phyloP scores from a whole-genome alignment of 495 filamentous ascomycete species.

The Elaphomyces granulatus region DNA sequence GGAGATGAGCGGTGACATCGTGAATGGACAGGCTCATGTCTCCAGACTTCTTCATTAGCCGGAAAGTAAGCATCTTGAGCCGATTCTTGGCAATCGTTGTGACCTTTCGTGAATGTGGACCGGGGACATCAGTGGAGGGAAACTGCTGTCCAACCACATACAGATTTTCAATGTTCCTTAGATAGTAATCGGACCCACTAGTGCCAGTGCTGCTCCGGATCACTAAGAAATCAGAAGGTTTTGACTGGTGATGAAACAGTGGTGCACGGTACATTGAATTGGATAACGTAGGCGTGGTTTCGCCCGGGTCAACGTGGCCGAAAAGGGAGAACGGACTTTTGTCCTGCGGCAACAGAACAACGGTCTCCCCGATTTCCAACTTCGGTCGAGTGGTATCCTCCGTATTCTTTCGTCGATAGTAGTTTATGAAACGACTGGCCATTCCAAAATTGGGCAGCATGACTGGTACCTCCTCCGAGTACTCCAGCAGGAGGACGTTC shows the following conservation, averaged over 20 bases:
- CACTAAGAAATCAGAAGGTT: constrained; percentile 75
- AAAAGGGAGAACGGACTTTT: constrained; percentile 93
- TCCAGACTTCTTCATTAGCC: constrained; percentile 61
- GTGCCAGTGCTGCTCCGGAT: constrained; percentile 61
- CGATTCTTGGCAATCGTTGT: constrained; percentile 91
- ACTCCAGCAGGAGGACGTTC: constrained; percentile 73
- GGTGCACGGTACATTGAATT: constrained; percentile 94
- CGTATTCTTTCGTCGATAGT: constrained; percentile 75
- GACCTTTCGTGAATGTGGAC: constrained; percentile 82
- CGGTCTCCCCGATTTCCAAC: constrained; percentile 70
- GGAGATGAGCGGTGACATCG: constrained; percentile 77
- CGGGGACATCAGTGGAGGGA: constrained; percentile 81
- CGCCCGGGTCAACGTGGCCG: constrained; percentile 78
- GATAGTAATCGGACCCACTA: constrained; percentile 57
- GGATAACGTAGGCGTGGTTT: constrained; percentile 76
- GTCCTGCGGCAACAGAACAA: constrained; percentile 78
- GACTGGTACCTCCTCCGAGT: constrained; percentile 84
- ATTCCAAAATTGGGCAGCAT: constrained; percentile 94
- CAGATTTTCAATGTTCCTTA: constrained; percentile 79
- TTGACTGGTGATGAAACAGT: constrained; percentile 72
- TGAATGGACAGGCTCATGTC: constrained; percentile 53
- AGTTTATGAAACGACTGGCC: constrained; percentile 89
- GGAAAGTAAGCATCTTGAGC: constrained; percentile 86
- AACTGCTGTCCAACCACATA: constrained; percentile 84
- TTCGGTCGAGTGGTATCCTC: constrained; percentile 64